Percentiles rank a stretch among this genome's conserved stretches.
These are phyloP conservation scores for Penicillium argentinense DNA, from an alignment of 495 filamentous ascomycete species.

Conservation along the genomic window DNA sequence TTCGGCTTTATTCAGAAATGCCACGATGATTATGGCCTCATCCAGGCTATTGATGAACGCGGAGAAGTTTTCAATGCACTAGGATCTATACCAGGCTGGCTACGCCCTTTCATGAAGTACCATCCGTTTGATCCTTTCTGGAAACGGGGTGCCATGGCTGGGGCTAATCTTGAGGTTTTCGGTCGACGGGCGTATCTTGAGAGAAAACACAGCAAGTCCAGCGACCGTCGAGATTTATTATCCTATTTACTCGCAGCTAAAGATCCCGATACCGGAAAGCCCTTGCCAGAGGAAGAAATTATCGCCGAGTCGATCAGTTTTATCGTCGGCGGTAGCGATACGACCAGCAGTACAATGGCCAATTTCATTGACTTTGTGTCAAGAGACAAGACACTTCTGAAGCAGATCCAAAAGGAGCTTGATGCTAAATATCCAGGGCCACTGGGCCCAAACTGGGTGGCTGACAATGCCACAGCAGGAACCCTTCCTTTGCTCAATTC, in stretches of 20 bases:
- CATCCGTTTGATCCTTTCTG: background rate
- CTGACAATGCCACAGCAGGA: background rate
- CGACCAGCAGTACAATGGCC: conserved; percentile 7
- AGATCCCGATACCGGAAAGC: conserved; percentile 1
- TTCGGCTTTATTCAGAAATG: conserved; percentile 4
- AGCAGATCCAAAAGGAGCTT: background rate
- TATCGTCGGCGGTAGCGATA: conserved; percentile 7
- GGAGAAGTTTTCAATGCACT: background rate
- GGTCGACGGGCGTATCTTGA: background rate
- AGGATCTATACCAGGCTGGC: background rate
- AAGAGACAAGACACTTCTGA: background rate
- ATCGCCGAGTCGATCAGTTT: conserved; percentile 8
- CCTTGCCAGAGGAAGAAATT: conserved; percentile 6
- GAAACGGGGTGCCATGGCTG: background rate
- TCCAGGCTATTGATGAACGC: conserved; percentile 1
- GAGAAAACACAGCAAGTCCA: background rate
- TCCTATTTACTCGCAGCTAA: conserved; percentile 1
- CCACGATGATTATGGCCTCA: conserved; percentile 1
- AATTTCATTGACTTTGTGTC: conserved; percentile 6
- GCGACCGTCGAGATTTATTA: background rate
- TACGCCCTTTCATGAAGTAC: conserved; percentile 1
- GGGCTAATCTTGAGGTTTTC: background rate
- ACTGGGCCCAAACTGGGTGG: background rate
- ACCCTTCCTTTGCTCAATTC: conserved; percentile 5
- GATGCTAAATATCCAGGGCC: background rate